Evolutionary conservation across 345 rosid species (phyloP), one percentile per base, ranked within the genome.

Genomic region (Brassica napus): DNA sequence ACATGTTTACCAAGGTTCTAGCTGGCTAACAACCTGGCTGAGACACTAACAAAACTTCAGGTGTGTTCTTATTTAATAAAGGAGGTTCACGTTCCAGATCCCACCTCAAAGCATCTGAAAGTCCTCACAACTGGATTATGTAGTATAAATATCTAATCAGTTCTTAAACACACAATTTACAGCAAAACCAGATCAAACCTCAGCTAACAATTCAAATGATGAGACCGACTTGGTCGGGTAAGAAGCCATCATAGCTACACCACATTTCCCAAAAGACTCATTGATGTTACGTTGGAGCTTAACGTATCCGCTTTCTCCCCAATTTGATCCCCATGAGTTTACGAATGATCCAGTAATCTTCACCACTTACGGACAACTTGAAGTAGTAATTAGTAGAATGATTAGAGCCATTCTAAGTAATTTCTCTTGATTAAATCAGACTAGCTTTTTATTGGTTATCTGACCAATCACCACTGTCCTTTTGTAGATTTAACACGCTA

Each of bases 301-400:
- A 68, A 79, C 16, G 55, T 79, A 79, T 23, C 82, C 78, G 15
- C 65, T 60, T 73, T 79, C 78, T 60, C 82, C 82, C 69, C 82
- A 73, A 21, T 73, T 79, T 5, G 58, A 47, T 73, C 82, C 78
- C 82, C 82, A 73, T 67, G 78, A 79, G 67, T 93, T 93, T 88
- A 42, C 77, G 52, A 35, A 65, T 34, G 28, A 65, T 65, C 69
- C 52, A 65, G 15, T 35, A 35, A 16, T 65, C 49, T 65, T 65
- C 69, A 65, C 69, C 54, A 18, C 21, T 18, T 18, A 18, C 21
- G 21, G 21, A 18, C 21, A 18, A 18, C 21, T 18, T 18, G 21
- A 18, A 18, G 21, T 18, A 18, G 21, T 18, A 18, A 18, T 18
- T 18, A 18, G 21, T 18, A 18, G 21, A 18, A 18, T 18, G 21